Conservation (phyloP, 306 rosid genomes). For the Hylodesmum podocarpum region DNA sequence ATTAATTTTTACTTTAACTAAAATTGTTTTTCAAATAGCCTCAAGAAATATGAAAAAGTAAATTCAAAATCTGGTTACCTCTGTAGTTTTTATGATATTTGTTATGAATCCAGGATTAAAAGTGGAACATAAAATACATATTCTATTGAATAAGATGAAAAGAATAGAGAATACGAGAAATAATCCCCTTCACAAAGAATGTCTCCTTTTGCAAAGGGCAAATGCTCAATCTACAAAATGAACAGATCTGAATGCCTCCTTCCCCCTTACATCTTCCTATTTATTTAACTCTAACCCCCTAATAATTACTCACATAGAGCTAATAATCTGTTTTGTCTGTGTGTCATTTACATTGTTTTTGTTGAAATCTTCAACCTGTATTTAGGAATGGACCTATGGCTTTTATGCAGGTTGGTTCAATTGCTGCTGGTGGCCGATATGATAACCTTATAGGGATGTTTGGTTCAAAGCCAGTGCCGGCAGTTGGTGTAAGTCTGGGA, state of each 20-base stretch:
- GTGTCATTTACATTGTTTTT: not conserved
- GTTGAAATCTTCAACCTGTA: not conserved
- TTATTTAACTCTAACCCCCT: too few species aligned
- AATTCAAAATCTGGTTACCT: not conserved
- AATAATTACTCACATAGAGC: too few species aligned
- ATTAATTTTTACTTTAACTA: not conserved
- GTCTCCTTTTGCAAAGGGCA: too few species aligned
- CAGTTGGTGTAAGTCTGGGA: slow-evolving; percentile 98
- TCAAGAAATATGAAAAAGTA: not conserved
- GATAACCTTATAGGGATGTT: slow-evolving; percentile 95
- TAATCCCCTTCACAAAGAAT: too few species aligned
- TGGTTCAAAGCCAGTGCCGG: slow-evolving; percentile 83
- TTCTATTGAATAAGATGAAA: too few species aligned
- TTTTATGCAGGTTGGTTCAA: slow-evolving; percentile 78
- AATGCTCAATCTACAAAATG: too few species aligned
- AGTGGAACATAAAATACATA: too few species aligned
- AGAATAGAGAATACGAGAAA: too few species aligned
- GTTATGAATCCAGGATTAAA: too few species aligned
- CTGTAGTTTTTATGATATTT: slow-evolving; percentile 1
- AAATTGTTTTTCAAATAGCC: not conserved
- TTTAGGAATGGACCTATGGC: slow-evolving; percentile 7
- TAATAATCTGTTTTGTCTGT: not conserved
- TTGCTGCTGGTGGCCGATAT: slow-evolving; percentile 93
- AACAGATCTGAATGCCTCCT: too few species aligned
- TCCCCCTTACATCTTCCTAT: too few species aligned